These are phyloP conservation scores for Boeremia lycopersici DNA, from an alignment of 2,329 filamentous ascomycete genomes.

Conservation along the genomic window DNA sequence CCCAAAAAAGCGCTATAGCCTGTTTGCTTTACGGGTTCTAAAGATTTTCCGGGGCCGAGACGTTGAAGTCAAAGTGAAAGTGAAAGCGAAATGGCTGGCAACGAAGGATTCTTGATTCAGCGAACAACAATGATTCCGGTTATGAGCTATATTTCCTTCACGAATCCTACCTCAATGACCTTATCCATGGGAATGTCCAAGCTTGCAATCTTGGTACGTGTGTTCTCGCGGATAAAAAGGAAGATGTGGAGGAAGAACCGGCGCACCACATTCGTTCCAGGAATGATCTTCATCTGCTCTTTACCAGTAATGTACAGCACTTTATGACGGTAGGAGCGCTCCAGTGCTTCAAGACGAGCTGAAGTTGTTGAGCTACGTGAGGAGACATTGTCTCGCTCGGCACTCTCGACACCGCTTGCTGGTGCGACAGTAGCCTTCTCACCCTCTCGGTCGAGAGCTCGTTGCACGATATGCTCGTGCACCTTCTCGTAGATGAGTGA, in stretches of 20 bases:
- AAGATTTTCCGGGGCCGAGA: too few relatives aligned
- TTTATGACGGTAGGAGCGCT: constrained; percentile 53
- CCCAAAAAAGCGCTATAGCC: too few relatives aligned
- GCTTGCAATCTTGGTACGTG: constrained; percentile 69
- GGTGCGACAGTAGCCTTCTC: constrained; percentile 22
- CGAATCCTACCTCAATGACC: constrained; percentile 71
- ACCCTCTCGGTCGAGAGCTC: constrained; percentile 36
- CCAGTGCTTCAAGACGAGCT: constrained; percentile 43
- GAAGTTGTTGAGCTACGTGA: constrained; percentile 31
- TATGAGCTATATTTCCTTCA: constrained; percentile 64
- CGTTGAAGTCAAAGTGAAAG: background rate
- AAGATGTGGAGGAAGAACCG: constrained; percentile 60
- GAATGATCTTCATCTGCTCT: constrained; percentile 47
- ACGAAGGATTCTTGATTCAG: background rate
- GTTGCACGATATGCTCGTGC: constrained; percentile 45
- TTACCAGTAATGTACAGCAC: constrained; percentile 65
- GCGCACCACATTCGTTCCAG: constrained; percentile 51
- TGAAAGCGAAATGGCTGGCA: background rate
- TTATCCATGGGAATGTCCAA: constrained; percentile 64
- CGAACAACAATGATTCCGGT: background rate
- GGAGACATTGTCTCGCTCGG: constrained; percentile 3
- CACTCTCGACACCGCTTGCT: constrained; percentile 7
- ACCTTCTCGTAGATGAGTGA: constrained; percentile 63
- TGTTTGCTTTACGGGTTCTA: too few relatives aligned
- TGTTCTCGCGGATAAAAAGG: constrained; percentile 70